Base-by-base conservation (phyloP, 768 basidiomycete species). In the Pleurotus ostreatus region DNA sequence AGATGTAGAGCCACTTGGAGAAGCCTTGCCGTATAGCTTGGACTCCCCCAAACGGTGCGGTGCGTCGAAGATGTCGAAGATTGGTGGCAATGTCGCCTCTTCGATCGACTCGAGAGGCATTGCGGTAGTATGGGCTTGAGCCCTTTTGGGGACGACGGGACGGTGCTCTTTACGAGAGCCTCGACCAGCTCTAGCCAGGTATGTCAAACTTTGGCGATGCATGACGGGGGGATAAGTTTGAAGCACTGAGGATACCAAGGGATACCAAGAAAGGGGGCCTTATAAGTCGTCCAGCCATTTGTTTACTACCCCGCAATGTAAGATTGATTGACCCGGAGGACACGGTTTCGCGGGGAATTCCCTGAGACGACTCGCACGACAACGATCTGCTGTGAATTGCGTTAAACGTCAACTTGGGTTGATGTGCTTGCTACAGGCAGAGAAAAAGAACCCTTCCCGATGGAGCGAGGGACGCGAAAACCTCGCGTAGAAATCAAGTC, bases 61-160 rank as follows among this genome's bases (percentile, higher is more conserved):
- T 20, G 72, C 79, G 57, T 82, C 80, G 61, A 80, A 80, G 57
- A 83, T 79, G 63, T 82, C 80, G 58, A 77, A 74, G 47, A 79
- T 77, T 43, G 68, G 69, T 9, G 66, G 66, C 16, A 67, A 55
- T 13, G 60, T 62, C 20, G 67, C 53, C 8, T 59, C 59, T 43
- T 57, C 51, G 34, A 60, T 48, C 9, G 57, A 13, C 37, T 40
- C 51, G 12, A 41, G n/a, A 13, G 39, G n/a, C 38, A 53, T 58
- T 22, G 51, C 51, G 7, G 18, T n/a, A n/a, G 34, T 40, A 38
- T 53, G 51, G 1, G 51, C 39, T 12, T 53, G 34, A 25, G 39
- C 38, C 2, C 18, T 16, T n/a, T 13, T 43, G 18, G 7, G 37
- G 25, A 39, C 13, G 39, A 41, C 34, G 7, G 38, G 37, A 26